These are phyloP conservation scores for Poteriospumella lacustris DNA, from an alignment of 108 stramenopile species.

Conservation along the genomic window DNA sequence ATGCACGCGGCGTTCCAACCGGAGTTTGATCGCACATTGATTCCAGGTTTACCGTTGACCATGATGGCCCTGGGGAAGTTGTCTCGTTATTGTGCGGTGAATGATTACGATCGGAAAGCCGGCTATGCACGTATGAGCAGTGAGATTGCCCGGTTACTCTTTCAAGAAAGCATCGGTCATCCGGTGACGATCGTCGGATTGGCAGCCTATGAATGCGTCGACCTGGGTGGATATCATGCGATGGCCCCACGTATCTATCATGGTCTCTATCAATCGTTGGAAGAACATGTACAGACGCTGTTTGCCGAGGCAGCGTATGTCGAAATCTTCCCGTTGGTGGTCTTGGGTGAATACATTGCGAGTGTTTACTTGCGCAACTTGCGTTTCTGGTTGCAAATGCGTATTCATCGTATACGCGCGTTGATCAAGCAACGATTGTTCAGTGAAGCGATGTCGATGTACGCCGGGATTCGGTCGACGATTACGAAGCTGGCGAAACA, in stretches of 20 bases:
- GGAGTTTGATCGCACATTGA: neutral
- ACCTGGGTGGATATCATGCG: neutral
- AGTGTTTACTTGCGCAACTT: neutral
- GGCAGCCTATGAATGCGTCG: neutral
- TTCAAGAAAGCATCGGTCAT: conserved; percentile 4
- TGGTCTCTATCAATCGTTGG: neutral
- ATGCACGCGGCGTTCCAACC: neutral
- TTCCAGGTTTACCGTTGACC: neutral
- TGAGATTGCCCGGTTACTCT: neutral
- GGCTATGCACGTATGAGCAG: neutral
- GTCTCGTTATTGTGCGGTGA: neutral
- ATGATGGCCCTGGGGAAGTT: conserved; percentile 6
- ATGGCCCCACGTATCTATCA: neutral
- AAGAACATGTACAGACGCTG: neutral
- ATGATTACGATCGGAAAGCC: conserved; percentile 13
- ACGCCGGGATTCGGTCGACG: neutral
- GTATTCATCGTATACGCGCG: neutral
- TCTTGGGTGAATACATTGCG: neutral
- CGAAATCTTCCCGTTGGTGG: neutral
- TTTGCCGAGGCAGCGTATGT: neutral
- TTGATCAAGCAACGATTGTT: neutral
- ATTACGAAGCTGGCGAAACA: neutral
- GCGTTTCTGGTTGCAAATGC: neutral
- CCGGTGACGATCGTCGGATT: neutral
- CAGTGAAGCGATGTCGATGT: neutral